Conservation (phyloP, 2,329 filamentous ascomycete genomes). For the Ophiognomonia clavigignenti-juglandacearum region DNA sequence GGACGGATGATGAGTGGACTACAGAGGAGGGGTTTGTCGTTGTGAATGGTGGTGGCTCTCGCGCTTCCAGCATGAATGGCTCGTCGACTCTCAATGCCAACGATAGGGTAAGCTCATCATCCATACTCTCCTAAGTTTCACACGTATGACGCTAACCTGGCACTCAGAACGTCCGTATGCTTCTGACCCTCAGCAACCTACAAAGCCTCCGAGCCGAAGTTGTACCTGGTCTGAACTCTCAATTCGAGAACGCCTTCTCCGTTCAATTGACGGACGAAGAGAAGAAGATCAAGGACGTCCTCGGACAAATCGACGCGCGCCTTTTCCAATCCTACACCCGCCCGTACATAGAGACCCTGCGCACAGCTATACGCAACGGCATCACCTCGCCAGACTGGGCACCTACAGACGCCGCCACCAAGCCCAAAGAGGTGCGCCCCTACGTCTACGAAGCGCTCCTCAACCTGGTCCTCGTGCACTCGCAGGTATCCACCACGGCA, state of each 20-base stretch:
- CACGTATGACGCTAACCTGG: conserved; percentile 15
- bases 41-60: conserved; percentile 22
- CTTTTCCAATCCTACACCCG: conserved; percentile 91
- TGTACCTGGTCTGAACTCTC: conserved; percentile 81
- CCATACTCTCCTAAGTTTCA: neutral
- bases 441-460: conserved; percentile 90
- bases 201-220: conserved; percentile 75
- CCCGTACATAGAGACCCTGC: conserved; percentile 65
- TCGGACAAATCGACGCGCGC: conserved; percentile 82
- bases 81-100: conserved; percentile 48
- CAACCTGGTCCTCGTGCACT: conserved; percentile 83
- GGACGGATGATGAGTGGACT: conserved; percentile 59
- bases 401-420: conserved; percentile 44
- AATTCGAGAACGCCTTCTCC: conserved; percentile 91
- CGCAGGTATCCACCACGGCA: conserved; percentile 77
- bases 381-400: conserved; percentile 69
- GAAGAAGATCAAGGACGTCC: conserved; percentile 85
- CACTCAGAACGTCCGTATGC: conserved; percentile 78
- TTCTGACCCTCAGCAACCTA: conserved; percentile 90
- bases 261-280: conserved; percentile 92
- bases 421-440: conserved; percentile 71
- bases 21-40: conserved; percentile 40
- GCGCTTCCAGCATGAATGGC: conserved; percentile 31
- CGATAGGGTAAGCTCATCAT: conserved; percentile 43
- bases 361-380: conserved; percentile 66